Evolutionary conservation across 805 yeast species (phyloP), one percentile per base, ranked within the genome.

Genomic region (Suhomyces prunicola): DNA sequence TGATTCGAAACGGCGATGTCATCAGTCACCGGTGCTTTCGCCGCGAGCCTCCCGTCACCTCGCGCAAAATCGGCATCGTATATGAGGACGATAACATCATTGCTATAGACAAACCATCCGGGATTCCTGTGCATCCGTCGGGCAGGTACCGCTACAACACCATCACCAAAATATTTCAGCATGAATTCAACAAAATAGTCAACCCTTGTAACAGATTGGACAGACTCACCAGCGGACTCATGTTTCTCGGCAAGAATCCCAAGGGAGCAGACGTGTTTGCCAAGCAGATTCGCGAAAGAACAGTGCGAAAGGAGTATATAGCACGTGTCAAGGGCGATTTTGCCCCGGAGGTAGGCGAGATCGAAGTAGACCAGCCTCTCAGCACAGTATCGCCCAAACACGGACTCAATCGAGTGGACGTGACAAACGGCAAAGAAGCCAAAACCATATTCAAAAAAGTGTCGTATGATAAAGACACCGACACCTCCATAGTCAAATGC

Each of bases 91-190:
- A 86, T 6, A 81, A 87, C 48, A 66, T 90, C 22, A 76, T 94
- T 5, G 96, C 88, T 3, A 86, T 94, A 22, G 96, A 93, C 67
- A 94, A 94, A 59, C 99, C 99, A 0, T 81, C 94, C 4, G 97
- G 99, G 0, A 79, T 94, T 2, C 97, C 99, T 0, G 96, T 90
- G 0, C 99, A 94, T 67, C 98, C 99, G 3, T 87, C 97, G 0
- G 99, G 98, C 0, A 72, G 92, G 57, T 84, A 85, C 76, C 65
- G 94, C 64, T 83, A 83, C 69, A 82, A 86, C 66, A 83, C 96
- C 0, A 80, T 90, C 19, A 88, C 96, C 9, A 86, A 85, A 66
- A 82, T 90, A 4, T 69, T 94, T 58, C 86, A 89, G 66, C 82
- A 83, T 51, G 96, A 92, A 60, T 67, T 77, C 54, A 86, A 86